Evolutionary conservation across 1,284 basidiomycete species (phyloP), one percentile per base, ranked within the genome.

Genomic region (Phlebopus sp.): DNA sequence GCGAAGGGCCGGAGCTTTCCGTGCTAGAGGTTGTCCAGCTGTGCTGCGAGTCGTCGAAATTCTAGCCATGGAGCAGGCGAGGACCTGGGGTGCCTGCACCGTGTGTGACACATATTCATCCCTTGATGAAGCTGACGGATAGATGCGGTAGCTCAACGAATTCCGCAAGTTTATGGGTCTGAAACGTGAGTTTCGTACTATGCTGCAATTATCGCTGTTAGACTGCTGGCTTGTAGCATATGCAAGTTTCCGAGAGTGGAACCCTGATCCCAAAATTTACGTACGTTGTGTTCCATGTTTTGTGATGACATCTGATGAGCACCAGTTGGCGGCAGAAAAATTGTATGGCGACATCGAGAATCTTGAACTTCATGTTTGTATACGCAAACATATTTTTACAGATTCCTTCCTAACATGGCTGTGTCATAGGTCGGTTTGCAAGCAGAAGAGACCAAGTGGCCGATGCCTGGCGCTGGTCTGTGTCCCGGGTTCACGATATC

Each of bases 401-500:
- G n/a, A 29, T 4, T 25, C 18, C 45, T 3, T 29, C 27, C 49
- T n/a, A 23, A 34, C 23, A 35, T n/a, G n/a, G 18, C 18, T 6
- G 37, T 44, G 13, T 43, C 46, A 1, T 55, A 81, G 77, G 78
- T 83, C 21, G 85, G 86, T n/a, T 64, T 88, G 46, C 84, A 86
- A 69, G 86, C 87, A 5, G 89, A 92, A 63, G 76, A 91, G 62
- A 60, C 83, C 9, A 92, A 92, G 60, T 61, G 68, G 11, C 78
- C 82, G 15, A 77, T 79, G 36, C 78, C 82, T 7, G 89, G 89
- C n/a, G 85, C 87, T 7, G 92, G 92, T 10, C 63, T 91, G 3
- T 90, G 88, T 64, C 88, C 90, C n/a, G 90, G 90, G 18, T 92
- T 84, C 70, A 92, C 91, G 7, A 88, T 92, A 58, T 90, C 88